phyloP scores from a whole-genome alignment of 2,329 filamentous ascomycete species.

The Fusarium sp. region DNA sequence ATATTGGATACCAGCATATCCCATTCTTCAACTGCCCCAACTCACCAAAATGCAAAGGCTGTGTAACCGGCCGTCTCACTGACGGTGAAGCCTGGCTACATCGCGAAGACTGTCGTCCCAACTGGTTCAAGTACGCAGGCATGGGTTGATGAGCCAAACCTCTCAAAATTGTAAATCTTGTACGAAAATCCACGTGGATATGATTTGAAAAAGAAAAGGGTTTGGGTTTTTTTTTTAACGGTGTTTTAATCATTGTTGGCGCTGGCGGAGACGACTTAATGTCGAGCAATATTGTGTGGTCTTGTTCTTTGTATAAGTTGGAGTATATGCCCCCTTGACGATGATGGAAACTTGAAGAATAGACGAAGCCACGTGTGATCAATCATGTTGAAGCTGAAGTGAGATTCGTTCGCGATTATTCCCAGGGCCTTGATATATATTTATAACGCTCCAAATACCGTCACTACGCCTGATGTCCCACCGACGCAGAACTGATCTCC shows the following conservation, averaged over 20 bases:
- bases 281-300: conserved; percentile 15
- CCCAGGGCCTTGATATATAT: conserved; percentile 24
- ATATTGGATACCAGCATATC: conserved; percentile 98
- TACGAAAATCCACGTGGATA: conserved; percentile 1
- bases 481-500: conserved; percentile 74
- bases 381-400: neutral
- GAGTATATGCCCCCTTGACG: conserved; percentile 23
- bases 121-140: conserved; percentile 96
- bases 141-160: conserved; percentile 67
- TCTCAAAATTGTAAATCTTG: conserved; percentile 14
- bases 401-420: conserved; percentile 2
- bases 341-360: conserved; percentile 19
- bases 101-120: conserved; percentile 92
- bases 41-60: conserved; percentile 91
- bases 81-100: conserved; percentile 88
- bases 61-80: conserved; percentile 86
- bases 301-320: conserved; percentile 16
- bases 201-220: neutral
- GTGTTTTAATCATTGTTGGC: conserved; percentile 30
- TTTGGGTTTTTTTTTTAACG: conserved; percentile 8
- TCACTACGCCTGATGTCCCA: conserved; percentile 74
- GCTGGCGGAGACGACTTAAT: conserved; percentile 29
- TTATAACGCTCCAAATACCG: conserved; percentile 64
- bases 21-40: conserved; percentile 99
- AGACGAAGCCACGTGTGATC: neutral